These are phyloP conservation scores for Pontederia crassipes DNA, from an alignment of 176 grass and related monocot species.

Conservation along the genomic window DNA sequence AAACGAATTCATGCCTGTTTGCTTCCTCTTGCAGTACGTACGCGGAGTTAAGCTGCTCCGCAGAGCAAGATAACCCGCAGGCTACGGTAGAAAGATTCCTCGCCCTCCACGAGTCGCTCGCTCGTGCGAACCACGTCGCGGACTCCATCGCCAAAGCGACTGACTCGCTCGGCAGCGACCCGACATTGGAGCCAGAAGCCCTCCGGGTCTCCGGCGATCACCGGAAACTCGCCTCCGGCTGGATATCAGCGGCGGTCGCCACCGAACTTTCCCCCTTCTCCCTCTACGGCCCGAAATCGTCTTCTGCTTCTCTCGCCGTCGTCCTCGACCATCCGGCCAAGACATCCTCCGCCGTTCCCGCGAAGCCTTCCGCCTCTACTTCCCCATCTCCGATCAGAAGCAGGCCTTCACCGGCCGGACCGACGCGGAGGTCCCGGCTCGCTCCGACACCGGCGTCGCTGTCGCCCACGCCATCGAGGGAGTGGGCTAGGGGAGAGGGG, in stretches of 20 bases:
- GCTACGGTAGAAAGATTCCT: constrained; percentile 81
- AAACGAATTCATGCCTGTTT: no score
- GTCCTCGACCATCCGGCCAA: constrained; percentile 29
- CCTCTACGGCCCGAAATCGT: constrained; percentile 45
- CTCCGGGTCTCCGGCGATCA: constrained; percentile 33
- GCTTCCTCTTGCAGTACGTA: constrained; percentile 43
- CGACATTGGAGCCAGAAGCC: constrained; percentile 22
- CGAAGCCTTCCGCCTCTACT: constrained; percentile 8
- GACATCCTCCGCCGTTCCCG: constrained; percentile 16
- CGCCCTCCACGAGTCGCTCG: constrained; percentile 49
- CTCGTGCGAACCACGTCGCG: constrained; percentile 35
- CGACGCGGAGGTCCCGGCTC: constrained; percentile 16
- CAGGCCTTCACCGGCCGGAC: constrained; percentile 36
- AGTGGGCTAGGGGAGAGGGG: constrained; percentile 59
- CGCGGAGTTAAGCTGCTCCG: constrained; percentile 57
- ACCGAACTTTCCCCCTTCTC: constrained; percentile 70
- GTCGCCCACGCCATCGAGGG: constrained; percentile 9
- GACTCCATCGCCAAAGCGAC: constrained; percentile 48
- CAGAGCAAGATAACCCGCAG: constrained; percentile 72
- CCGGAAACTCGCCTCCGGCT: constrained; percentile 43
- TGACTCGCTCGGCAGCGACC: constrained; percentile 1
- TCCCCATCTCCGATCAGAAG: not conserved
- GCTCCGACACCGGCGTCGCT: not conserved
- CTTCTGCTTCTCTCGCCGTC: constrained; percentile 24
- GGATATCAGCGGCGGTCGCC: constrained; percentile 70